A percentile compares a stretch with the other conserved stretches of the same genome.
phyloP scores from a whole-genome alignment of 768 basidiomycete genomes.

The Phylloporus arenicola region DNA sequence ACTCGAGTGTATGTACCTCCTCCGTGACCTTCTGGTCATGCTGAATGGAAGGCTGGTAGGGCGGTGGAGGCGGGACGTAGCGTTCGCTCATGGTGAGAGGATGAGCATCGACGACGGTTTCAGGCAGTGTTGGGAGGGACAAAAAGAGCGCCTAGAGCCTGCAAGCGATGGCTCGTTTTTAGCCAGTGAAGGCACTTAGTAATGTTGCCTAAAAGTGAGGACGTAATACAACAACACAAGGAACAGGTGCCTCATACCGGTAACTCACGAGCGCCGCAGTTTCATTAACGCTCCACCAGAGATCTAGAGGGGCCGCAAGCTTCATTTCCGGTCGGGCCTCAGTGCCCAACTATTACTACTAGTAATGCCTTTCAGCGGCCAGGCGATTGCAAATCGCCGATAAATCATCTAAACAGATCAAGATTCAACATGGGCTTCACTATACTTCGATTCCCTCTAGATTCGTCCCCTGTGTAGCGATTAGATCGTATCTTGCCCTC shows the following conservation, averaged over 20 bases:
- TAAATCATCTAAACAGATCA: not conserved
- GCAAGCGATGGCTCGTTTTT: conserved; percentile 10
- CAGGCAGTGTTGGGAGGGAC: not conserved
- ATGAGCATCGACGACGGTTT: not conserved
- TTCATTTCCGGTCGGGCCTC: conserved; percentile 12
- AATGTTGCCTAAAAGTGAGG: not conserved
- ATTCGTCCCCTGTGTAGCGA: conserved; percentile 62
- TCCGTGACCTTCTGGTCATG: conserved; percentile 50
- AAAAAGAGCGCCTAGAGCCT: conserved; percentile 10
- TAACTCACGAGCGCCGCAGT: not conserved
- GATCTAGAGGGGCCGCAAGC: not conserved
- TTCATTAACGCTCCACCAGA: not conserved
- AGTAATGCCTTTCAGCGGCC: not conserved
- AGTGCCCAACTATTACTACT: conserved; percentile 1
- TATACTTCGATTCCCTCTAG: conserved; percentile 79
- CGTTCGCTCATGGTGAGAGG: conserved; percentile 20
- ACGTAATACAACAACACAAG: conserved; percentile 6
- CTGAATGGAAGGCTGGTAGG: conserved; percentile 37
- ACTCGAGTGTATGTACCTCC: conserved; percentile 7
- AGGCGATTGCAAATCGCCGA: not conserved
- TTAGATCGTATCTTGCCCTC: not conserved
- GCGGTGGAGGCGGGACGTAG: conserved; percentile 34
- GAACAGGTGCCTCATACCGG: not conserved
- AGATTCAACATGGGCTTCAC: not conserved
- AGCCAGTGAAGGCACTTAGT: not conserved